A percentile compares a stretch with the other conserved stretches of the same genome.
Evolutionary conservation across 106 monocot genomes (phyloP).

Genomic region (Allium cepa): DNA sequence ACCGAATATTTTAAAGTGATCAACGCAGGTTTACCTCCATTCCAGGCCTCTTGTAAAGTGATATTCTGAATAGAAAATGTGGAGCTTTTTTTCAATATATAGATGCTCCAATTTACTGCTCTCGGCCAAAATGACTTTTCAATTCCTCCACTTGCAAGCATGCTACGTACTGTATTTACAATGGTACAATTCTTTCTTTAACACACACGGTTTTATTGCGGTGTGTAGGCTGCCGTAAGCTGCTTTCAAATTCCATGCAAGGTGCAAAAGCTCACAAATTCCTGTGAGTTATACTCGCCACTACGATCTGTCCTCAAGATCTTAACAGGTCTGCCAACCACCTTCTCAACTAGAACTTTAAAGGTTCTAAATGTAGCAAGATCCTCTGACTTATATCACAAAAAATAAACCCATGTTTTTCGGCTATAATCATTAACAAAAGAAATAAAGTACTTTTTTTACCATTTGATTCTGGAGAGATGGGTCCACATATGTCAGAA

Average conservation of each 20-base stretch:
- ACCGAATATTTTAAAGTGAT: background rate
- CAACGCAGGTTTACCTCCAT: background rate
- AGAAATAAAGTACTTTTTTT: conserved; percentile 6
- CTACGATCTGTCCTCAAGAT: background rate
- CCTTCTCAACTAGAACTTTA: conserved; percentile 4
- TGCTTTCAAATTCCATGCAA: too few species aligned
- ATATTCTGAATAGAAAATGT: background rate
- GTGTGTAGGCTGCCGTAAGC: too few species aligned
- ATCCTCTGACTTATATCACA: background rate
- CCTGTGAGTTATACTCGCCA: background rate
- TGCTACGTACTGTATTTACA: conserved; percentile 1
- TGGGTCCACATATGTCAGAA: too few species aligned
- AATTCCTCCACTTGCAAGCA: background rate
- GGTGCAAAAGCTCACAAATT: too few species aligned
- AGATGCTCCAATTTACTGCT: background rate
- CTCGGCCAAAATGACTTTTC: conserved; percentile 2
- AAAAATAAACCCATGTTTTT: conserved; percentile 8
- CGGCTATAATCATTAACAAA: conserved; percentile 11
- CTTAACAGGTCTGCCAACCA: background rate
- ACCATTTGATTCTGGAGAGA: background rate
- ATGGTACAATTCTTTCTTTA: background rate
- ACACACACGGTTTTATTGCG: too few species aligned
- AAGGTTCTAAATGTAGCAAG: background rate
- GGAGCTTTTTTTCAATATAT: conserved; percentile 7
- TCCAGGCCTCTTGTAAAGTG: conserved; percentile 6